These are phyloP conservation scores for Scolecobasidium constrictum DNA, from an alignment of 2,329 filamentous ascomycete genomes.

Conservation along the genomic window DNA sequence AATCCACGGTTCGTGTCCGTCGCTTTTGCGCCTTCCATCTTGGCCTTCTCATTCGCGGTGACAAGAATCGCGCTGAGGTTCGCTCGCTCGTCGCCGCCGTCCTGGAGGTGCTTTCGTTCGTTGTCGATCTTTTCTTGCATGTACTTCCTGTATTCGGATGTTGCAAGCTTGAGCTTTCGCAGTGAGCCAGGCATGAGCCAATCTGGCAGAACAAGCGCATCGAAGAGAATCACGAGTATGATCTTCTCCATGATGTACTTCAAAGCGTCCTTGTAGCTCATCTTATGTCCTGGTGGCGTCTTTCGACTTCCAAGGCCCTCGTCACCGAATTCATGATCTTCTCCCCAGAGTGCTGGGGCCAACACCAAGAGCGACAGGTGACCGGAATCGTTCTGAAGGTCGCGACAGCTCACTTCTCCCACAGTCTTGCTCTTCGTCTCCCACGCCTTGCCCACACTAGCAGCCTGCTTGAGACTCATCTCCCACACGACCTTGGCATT, in stretches of 20 bases:
- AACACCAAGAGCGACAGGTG: no score
- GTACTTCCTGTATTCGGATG: slow-evolving; percentile 15
- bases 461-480: no score
- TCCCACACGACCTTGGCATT: no score
- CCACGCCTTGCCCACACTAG: no score
- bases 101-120: slow-evolving; percentile 9
- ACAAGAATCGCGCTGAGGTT: slow-evolving; percentile 8
- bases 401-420: no score
- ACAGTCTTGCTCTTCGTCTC: no score
- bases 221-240: slow-evolving; percentile 13
- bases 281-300: no score
- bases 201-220: slow-evolving; percentile 10
- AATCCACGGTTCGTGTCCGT: no score
- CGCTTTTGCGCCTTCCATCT: not conserved
- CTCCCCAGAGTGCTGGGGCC: no score
- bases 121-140: slow-evolving; percentile 15
- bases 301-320: no score
- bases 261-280: slow-evolving; percentile 16
- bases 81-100: not conserved
- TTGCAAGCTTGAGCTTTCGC: slow-evolving; percentile 14
- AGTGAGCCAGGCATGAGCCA: slow-evolving; percentile 14
- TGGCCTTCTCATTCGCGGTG: slow-evolving; percentile 6
- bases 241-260: slow-evolving; percentile 19
- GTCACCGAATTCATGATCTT: no score
- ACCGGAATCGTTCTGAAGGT: no score